Evolutionary conservation across 116 monocot genomes (phyloP).

Genomic region (Trichopus zeylanicus): DNA sequence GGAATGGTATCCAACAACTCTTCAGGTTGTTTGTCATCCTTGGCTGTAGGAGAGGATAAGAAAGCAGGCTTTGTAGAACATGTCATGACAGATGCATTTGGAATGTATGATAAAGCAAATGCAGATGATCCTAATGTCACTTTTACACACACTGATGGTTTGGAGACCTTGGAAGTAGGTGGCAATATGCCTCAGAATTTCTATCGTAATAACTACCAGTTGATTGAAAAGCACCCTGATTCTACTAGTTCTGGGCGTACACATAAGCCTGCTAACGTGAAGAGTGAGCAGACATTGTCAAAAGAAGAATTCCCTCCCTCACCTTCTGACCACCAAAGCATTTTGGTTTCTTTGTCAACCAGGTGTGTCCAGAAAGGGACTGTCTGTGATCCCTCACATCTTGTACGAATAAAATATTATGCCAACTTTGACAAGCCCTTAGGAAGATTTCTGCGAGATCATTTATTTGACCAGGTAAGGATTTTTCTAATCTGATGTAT

Average conservation of each 20-base stretch:
- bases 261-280: constrained; percentile 12
- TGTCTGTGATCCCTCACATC: constrained; percentile 86
- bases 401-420: constrained; percentile 96
- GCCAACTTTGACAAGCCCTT: constrained; percentile 88
- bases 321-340: constrained; percentile 87
- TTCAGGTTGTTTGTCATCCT: constrained; percentile 1
- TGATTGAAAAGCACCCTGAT: constrained; percentile 9
- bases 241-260: constrained; percentile 7
- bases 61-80: constrained; percentile 19
- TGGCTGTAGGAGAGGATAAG: constrained; percentile 17
- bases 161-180: constrained; percentile 7
- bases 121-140: background rate
- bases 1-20: constrained; percentile 2
- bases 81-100: constrained; percentile 12
- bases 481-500: background rate
- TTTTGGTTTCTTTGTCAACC: constrained; percentile 83
- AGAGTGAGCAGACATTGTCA: constrained; percentile 17
- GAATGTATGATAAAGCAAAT: constrained; percentile 7
- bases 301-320: constrained; percentile 60
- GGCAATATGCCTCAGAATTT: background rate
- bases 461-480: constrained; percentile 79
- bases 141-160: background rate
- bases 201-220: background rate
- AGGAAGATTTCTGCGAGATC: constrained; percentile 79
- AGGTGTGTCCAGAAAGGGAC: constrained; percentile 92